Evolutionary conservation across 2,329 filamentous ascomycete genomes (phyloP), one percentile per base, ranked within the genome.

Genomic region (Diplocarpon rosae): DNA sequence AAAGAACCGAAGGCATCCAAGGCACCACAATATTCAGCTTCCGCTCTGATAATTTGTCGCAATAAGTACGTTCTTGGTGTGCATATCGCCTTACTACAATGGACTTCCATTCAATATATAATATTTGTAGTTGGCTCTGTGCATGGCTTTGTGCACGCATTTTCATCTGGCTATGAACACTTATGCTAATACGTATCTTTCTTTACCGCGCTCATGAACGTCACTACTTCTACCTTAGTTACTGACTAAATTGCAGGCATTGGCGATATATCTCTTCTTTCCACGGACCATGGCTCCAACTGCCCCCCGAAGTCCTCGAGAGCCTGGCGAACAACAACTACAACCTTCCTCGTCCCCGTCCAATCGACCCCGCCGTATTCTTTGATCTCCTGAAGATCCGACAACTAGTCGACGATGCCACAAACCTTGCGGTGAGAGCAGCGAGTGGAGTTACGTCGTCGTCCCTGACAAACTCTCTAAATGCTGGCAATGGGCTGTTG

Each of bases 211-310:
- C 33, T 14, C 46, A 32, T 34, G 30, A 33, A 43, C 39, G 27
- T 32, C 34, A 32, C 7, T 15, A 39, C 16, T 32, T 45, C 12
- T 24, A 35, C 28, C 34, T 36, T 43, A 56, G 44, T 50, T 39
- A 36, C 31, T 29, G 39, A 45, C 16, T 5, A 33, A 17, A 6
- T 27, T 24, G 42, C 54, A 90, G 85, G 62, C 84, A 90, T 66
- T 90, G 85, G 85, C 76, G 80, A 52, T 86, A 87, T 62, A 88
- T 92, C 47, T 88, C 84, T 16, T 83, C 80, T 24, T 92, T 85
- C 59, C 81, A 89, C 59, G 86, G 85, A 17, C 80, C 84, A 54
- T 92, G 86, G 86, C 75, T 89, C 12, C 81, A 87, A 63, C 70
- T 90, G 45, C 83, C 85, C 15, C 75, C 79, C 51, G 85, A 90